Conservation (phyloP, 148 eudicot species). For the Euryodendron excelsum region DNA sequence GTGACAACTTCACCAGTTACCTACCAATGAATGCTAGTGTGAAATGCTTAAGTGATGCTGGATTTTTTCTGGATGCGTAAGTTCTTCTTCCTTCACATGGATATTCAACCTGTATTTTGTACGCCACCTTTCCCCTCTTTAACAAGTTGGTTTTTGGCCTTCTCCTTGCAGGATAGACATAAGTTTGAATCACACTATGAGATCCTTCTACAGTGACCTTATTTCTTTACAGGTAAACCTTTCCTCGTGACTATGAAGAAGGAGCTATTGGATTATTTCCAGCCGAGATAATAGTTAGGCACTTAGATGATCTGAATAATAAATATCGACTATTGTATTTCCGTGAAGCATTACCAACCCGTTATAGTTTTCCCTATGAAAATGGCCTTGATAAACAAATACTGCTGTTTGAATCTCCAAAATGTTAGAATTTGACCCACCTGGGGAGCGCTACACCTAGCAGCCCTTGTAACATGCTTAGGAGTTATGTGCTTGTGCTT, state of each 20-base stretch:
- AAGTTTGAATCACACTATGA: constrained; percentile 40
- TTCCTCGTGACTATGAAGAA: neutral
- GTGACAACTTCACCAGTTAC: constrained; percentile 67
- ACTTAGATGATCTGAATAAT: neutral
- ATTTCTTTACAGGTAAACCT: constrained; percentile 67
- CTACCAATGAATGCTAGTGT: constrained; percentile 67
- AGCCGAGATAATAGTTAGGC: neutral
- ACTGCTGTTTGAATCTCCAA: neutral
- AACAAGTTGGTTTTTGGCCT: too few species aligned
- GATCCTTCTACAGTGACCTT: constrained; percentile 50
- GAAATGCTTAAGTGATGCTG: constrained; percentile 93
- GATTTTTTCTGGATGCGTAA: constrained; percentile 80
- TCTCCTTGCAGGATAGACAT: constrained; percentile 66
- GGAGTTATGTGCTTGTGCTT: too few species aligned
- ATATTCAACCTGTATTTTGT: neutral
- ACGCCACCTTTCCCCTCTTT: too few species aligned
- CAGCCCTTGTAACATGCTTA: too few species aligned
- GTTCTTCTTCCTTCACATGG: constrained; percentile 18
- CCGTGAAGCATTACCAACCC: neutral
- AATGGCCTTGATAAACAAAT: neutral
- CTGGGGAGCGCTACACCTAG: too few species aligned
- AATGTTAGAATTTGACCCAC: neutral
- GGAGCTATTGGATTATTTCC: neutral
- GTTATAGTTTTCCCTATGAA: neutral
- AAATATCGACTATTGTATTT: neutral